A percentile compares a stretch with the other conserved stretches of the same genome.
These are phyloP conservation scores for Yamadazyma ubonensis DNA, from an alignment of 805 yeast species.

Conservation along the genomic window DNA sequence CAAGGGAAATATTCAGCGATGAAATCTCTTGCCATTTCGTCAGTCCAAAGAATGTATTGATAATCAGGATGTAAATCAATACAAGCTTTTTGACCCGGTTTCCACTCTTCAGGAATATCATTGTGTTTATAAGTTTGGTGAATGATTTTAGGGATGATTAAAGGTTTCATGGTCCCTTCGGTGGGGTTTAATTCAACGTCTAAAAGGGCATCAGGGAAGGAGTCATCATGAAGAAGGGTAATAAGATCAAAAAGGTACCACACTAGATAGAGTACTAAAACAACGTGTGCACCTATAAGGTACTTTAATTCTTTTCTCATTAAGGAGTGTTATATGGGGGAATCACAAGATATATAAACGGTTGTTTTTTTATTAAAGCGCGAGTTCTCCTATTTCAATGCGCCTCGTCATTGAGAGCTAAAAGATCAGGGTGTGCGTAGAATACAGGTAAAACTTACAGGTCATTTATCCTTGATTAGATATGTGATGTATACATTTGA, in stretches of 20 bases:
- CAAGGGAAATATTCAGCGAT: conserved; percentile 79
- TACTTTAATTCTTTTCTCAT: conserved; percentile 69
- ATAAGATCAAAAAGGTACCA: conserved; percentile 71
- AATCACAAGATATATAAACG: not conserved
- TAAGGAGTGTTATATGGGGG: not conserved
- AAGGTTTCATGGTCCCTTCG: conserved; percentile 44
- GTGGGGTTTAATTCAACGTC: conserved; percentile 62
- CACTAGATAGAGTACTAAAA: conserved; percentile 52
- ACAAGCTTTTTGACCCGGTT: conserved; percentile 71
- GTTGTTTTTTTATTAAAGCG: not conserved
- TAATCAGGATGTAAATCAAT: conserved; percentile 82
- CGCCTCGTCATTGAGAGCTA: not conserved
- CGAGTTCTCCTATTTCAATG: conserved; percentile 1
- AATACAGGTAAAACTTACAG: too few relatives aligned
- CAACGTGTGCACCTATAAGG: conserved; percentile 57
- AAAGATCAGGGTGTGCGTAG: not conserved
- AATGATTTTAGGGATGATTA: conserved; percentile 80
- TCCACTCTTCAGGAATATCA: conserved; percentile 80
- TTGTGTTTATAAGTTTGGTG: conserved; percentile 89
- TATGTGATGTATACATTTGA: too few relatives aligned
- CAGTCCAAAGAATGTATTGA: conserved; percentile 89
- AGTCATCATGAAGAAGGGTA: conserved; percentile 70
- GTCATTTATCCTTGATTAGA: too few relatives aligned
- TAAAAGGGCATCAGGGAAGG: conserved; percentile 60
- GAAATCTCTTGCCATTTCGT: conserved; percentile 74